Evolutionary conservation across 805 yeast species (phyloP).

Genomic region (Citeromyces nyonsensis): DNA sequence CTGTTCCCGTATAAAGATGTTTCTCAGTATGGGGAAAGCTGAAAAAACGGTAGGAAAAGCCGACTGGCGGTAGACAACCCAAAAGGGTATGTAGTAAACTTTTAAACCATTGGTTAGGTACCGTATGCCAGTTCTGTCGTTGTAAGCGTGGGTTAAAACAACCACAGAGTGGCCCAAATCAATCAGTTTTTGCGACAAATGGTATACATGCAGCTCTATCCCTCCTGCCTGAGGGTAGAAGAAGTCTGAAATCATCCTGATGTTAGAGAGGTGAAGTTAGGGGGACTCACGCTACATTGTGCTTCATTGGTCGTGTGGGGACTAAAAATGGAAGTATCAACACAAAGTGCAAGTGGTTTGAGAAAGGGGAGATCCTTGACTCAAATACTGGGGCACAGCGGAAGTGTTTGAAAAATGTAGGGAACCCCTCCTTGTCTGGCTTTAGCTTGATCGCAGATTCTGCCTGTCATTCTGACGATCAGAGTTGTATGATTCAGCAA

Average conservation of each 20-base stretch:
- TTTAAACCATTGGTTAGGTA: conserved; percentile 80
- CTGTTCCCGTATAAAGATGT: conserved; percentile 71
- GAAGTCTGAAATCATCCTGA: conserved; percentile 79
- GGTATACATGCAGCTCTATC: conserved; percentile 89
- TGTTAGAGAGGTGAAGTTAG: neutral
- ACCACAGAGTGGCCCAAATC: conserved; percentile 75
- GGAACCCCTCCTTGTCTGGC: too few species aligned
- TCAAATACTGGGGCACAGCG: too few species aligned
- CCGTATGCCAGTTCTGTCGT: conserved; percentile 69
- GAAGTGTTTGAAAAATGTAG: too few species aligned
- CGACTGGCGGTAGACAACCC: conserved; percentile 68
- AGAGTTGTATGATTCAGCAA: too few species aligned
- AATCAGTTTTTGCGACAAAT: conserved; percentile 70
- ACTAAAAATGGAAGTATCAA: neutral
- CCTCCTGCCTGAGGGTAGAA: conserved; percentile 99
- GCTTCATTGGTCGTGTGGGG: conserved; percentile 7
- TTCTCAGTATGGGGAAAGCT: conserved; percentile 72
- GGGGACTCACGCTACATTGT: conserved; percentile 13
- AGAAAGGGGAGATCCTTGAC: too few species aligned
- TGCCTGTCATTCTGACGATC: too few species aligned
- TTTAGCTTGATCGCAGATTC: too few species aligned
- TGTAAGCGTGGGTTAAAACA: conserved; percentile 81
- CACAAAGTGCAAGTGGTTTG: too few species aligned
- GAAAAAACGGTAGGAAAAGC: conserved; percentile 84
- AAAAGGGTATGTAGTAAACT: conserved; percentile 79